Percentiles rank a stretch among this genome's conserved stretches.
These are phyloP conservation scores for Areca catechu DNA, from an alignment of 176 grass and related monocot species.

Conservation along the genomic window DNA sequence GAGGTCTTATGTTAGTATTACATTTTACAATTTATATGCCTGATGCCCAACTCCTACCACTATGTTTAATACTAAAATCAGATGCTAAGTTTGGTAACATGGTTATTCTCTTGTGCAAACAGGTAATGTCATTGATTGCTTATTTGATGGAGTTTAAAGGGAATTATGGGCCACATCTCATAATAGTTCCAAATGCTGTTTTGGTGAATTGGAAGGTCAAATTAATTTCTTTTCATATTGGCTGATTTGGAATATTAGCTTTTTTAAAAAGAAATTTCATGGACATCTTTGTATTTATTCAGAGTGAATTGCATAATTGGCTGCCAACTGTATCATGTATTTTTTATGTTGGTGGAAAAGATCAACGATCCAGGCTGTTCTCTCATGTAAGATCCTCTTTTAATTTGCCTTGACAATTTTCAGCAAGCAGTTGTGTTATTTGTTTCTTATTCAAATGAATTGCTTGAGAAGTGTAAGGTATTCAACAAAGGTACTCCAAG, in stretches of 20 bases:
- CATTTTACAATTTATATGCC: too few species aligned
- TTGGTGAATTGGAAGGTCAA: conserved; percentile 98
- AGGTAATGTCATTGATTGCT: conserved; percentile 98
- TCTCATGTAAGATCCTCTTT: conserved; percentile 50
- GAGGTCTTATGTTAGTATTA: too few species aligned
- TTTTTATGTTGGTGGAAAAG: conserved; percentile 99
- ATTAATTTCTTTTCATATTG: conserved; percentile 19
- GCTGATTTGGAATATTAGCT: conserved; percentile 9
- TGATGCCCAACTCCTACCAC: too few species aligned
- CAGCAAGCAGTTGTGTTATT: too few species aligned
- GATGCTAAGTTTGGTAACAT: too few species aligned
- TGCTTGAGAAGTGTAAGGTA: too few species aligned
- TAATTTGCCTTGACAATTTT: too few species aligned
- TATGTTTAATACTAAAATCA: too few species aligned
- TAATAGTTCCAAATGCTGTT: conserved; percentile 99
- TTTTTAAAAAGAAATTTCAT: background rate
- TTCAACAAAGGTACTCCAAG: too few species aligned
- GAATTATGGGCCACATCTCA: conserved; percentile 97
- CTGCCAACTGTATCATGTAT: conserved; percentile 93
- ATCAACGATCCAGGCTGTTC: conserved; percentile 79
- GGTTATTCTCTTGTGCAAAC: conserved; percentile 20
- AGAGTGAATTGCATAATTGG: conserved; percentile 96
- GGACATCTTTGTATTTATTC: conserved; percentile 32
- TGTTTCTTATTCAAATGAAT: too few species aligned
- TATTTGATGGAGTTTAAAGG: conserved; percentile 99